phyloP scores from a whole-genome alignment of 1,284 basidiomycete species.

The Boletus mariae region DNA sequence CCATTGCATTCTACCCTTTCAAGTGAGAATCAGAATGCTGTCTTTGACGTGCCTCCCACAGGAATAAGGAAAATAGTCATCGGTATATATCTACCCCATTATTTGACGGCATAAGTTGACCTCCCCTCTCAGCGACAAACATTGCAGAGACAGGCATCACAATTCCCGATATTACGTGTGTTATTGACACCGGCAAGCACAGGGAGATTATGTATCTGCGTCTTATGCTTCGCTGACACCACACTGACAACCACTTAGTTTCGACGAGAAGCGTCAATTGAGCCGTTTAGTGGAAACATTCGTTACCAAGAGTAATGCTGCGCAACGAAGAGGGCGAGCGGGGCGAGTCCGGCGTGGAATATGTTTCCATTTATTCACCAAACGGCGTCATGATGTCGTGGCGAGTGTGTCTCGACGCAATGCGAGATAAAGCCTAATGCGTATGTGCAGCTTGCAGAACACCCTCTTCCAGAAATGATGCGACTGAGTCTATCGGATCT shows the following conservation, averaged over 20 bases:
- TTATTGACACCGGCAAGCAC: slow-evolving; percentile 95
- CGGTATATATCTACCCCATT: slow-evolving; percentile 43
- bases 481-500: slow-evolving; percentile 93
- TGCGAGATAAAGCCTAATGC: slow-evolving; percentile 26
- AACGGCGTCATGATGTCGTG: slow-evolving; percentile 76
- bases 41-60: slow-evolving; percentile 82
- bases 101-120: slow-evolving; percentile 63
- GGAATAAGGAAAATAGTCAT: slow-evolving; percentile 92
- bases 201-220: slow-evolving; percentile 76
- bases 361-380: slow-evolving; percentile 97
- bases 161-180: slow-evolving; percentile 97
- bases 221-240: neutral
- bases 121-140: slow-evolving; percentile 47
- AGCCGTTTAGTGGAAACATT: slow-evolving; percentile 92
- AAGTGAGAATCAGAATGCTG: slow-evolving; percentile 85
- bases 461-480: slow-evolving; percentile 95
- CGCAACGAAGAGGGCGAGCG: slow-evolving; percentile 87
- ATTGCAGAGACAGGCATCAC: slow-evolving; percentile 92
- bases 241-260: slow-evolving; percentile 46
- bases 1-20: slow-evolving; percentile 94
- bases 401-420: slow-evolving; percentile 35
- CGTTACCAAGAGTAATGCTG: slow-evolving; percentile 90
- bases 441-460: slow-evolving; percentile 72
- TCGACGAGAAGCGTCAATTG: slow-evolving; percentile 97
- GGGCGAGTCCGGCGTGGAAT: slow-evolving; percentile 90